These are phyloP conservation scores for Sclerotinia subarctica DNA, from an alignment of 2,329 filamentous ascomycete species.

Conservation along the genomic window DNA sequence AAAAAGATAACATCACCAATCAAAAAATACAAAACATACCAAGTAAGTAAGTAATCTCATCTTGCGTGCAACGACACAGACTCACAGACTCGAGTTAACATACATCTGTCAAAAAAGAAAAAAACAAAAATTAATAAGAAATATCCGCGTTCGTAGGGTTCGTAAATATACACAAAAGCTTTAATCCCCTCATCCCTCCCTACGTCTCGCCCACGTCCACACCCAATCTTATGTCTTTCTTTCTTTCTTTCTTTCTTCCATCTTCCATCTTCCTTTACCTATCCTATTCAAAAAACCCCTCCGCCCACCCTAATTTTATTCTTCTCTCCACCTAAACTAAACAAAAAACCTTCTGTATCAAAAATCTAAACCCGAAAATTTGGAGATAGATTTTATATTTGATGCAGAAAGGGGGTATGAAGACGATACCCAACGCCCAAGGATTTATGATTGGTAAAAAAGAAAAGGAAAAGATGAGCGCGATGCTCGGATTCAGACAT, in stretches of 20 bases:
- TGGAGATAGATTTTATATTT: conserved; percentile 29
- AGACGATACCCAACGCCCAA: conserved; percentile 36
- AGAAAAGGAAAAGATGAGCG: conserved; percentile 34
- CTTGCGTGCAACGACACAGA: no score
- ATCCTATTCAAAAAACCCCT: neutral
- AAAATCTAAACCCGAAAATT: conserved; percentile 32
- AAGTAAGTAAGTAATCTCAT: no score
- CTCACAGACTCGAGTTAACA: no score
- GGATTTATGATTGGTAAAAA: conserved; percentile 34
- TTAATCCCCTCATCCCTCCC: neutral
- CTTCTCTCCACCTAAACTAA: conserved; percentile 16
- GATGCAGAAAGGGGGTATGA: conserved; percentile 36
- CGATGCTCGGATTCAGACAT: conserved; percentile 27
- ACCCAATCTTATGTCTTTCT: neutral
- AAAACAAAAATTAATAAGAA: no score
- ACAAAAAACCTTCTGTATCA: conserved; percentile 30
- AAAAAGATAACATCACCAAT: no score
- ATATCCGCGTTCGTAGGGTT: no score
- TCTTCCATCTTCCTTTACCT: neutral
- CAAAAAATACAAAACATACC: no score
- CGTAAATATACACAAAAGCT: no score
- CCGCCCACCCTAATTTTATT: neutral
- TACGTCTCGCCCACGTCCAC: neutral
- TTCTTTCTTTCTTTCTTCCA: neutral
- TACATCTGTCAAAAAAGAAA: no score